Evolutionary conservation across 208 protist species (phyloP).

Genomic region (Wallacemonas sp.): DNA sequence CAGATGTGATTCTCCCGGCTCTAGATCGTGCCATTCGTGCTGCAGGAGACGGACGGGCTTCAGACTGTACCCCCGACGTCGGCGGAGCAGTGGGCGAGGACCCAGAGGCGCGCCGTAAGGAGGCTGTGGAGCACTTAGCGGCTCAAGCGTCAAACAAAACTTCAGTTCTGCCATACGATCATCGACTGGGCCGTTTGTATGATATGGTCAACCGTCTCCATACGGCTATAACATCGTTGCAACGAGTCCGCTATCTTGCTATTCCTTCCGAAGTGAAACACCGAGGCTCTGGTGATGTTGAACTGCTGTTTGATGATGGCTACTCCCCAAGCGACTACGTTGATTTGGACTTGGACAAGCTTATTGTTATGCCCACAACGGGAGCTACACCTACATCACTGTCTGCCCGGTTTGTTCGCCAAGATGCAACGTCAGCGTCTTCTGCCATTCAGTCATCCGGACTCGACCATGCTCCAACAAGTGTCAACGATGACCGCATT

Average conservation of each 20-base stretch:
- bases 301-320: slow-evolving; percentile 61
- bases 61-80: neutral
- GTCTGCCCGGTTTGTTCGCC: slow-evolving; percentile 10
- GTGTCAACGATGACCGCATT: slow-evolving; percentile 49
- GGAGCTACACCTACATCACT: neutral
- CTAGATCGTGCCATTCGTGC: slow-evolving; percentile 54
- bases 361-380: slow-evolving; percentile 17
- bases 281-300: slow-evolving; percentile 44
- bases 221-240: slow-evolving; percentile 60
- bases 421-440: neutral
- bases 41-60: neutral
- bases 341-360: slow-evolving; percentile 64
- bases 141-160: neutral
- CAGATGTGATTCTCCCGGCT: slow-evolving; percentile 74
- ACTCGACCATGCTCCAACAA: slow-evolving; percentile 12
- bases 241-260: slow-evolving; percentile 76
- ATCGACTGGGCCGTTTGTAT: slow-evolving; percentile 69
- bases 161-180: slow-evolving; percentile 58
- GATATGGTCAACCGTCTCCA: slow-evolving; percentile 61
- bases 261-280: slow-evolving; percentile 40
- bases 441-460: neutral
- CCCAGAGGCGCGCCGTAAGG: slow-evolving; percentile 11
- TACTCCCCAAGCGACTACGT: slow-evolving; percentile 28
- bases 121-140: slow-evolving; percentile 23
- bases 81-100: neutral